Evolutionary conservation across 2,329 filamentous ascomycete genomes (phyloP), one percentile per base, ranked within the genome.

Genomic region (Paraphaeosphaeria minitans): DNA sequence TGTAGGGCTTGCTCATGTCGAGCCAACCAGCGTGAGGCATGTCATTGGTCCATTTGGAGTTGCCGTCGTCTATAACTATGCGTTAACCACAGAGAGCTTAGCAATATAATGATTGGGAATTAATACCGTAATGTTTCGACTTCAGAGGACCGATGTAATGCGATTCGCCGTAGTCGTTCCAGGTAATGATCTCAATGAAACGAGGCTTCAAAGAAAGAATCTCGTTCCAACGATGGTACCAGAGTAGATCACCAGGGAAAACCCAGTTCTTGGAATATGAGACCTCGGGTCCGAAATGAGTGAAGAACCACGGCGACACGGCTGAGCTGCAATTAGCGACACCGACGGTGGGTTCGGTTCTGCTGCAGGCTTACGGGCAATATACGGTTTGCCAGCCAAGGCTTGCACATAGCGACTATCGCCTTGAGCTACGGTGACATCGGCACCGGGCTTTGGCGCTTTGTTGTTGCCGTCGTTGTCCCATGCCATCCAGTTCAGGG

Each of bases 181-280:
- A 77, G 1, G 78, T 80, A 80, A 2, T 79, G 78, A 4, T 78
- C 78, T 3, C 43, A 4, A 47, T 27, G 12, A 47, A 27, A 4
- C 24, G 43, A 27, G 43, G 43, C 24, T 27, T 29, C 12, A 55
- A 43, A 46, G 24, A 9, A 1, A 47, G 43, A 2, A 47, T 45
- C 22, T 71, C 60, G 22, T 66, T 49, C 69, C 69, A 72, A 33
- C 69, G 82, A 55, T 85, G 77, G 60, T 80, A 82, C 85, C 87
- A 89, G 13, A 89, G 72, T 56, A 82, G 78, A 63, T 88, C 86
- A n/a, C 85, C 84, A 22, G 81, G 80, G 79, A 84, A 89, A 6
- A 87, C 76, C 85, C 86, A 89, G 67, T 87, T 86, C 75, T 88
- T 88, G 43, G 76, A 72, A 65, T 81, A 87, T 7, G 77, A 76